Evolutionary conservation across 345 rosid genomes (phyloP).

Genomic region (Erucastrum elatum): DNA sequence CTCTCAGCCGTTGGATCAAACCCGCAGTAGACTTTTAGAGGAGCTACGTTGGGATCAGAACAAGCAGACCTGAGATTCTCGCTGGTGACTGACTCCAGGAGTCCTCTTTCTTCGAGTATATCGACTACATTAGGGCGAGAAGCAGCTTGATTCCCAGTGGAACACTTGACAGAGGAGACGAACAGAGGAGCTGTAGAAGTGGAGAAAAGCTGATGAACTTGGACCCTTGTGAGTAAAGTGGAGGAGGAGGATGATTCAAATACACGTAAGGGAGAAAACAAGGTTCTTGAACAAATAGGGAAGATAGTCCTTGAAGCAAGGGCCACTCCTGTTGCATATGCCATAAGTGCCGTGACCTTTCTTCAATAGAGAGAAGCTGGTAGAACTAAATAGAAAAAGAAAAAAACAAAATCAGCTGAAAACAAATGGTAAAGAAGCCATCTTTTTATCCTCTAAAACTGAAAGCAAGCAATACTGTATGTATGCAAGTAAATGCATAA

Average conservation of each 20-base stretch:
- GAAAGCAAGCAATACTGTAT: conserved; percentile 13
- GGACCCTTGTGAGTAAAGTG: conserved; percentile 22
- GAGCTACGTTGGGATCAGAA: conserved; percentile 42
- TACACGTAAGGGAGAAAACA: conserved; percentile 39
- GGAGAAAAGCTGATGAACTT: conserved; percentile 27
- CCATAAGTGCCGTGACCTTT: not conserved
- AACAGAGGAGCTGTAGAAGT: conserved; percentile 30
- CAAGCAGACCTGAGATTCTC: conserved; percentile 71
- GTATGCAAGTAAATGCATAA: conserved; percentile 13
- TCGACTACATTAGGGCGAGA: conserved; percentile 58
- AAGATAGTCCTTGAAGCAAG: conserved; percentile 44
- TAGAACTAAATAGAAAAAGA: conserved; percentile 7
- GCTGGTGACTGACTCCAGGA: conserved; percentile 79
- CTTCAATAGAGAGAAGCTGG: conserved; percentile 15
- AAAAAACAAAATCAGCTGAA: conserved; percentile 17
- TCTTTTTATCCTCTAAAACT: conserved; percentile 1
- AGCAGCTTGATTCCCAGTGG: conserved; percentile 29
- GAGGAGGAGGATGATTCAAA: conserved; percentile 30
- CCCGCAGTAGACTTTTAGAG: conserved; percentile 81
- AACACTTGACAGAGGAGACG: conserved; percentile 43
- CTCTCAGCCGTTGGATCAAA: conserved; percentile 97
- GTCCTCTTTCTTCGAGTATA: conserved; percentile 77
- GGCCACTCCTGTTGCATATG: conserved; percentile 38
- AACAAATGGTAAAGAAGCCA: not conserved
- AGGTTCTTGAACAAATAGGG: conserved; percentile 39